phyloP scores from a whole-genome alignment of 345 rosid species.

The Eutrema heterophyllum region DNA sequence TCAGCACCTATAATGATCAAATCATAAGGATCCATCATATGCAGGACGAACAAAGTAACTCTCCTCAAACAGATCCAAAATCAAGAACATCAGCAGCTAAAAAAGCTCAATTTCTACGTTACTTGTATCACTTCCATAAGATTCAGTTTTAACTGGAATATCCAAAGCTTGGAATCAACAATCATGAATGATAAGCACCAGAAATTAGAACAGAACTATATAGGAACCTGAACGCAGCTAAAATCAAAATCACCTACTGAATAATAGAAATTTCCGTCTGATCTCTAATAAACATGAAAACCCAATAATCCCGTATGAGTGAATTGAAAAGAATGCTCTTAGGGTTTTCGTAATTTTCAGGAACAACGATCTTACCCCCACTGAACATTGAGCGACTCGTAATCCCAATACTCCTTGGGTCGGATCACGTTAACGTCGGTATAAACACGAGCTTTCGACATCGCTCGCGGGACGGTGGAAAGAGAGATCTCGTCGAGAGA shows the following conservation, averaged over 20 bases:
- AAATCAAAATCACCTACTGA: background rate
- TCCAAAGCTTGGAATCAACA: background rate
- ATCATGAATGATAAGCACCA: background rate
- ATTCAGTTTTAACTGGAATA: background rate
- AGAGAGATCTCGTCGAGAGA: slow-evolving; percentile 26
- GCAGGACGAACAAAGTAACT: background rate
- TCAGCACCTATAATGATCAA: background rate
- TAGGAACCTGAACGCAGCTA: background rate
- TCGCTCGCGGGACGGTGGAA: slow-evolving; percentile 29
- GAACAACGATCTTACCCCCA: slow-evolving; percentile 68
- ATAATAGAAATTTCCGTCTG: no score
- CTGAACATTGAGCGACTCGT: slow-evolving; percentile 71
- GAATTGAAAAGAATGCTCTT: background rate
- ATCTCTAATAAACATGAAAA: background rate
- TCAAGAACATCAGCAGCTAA: background rate
- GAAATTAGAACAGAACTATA: background rate
- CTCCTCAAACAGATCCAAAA: background rate
- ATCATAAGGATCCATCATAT: background rate
- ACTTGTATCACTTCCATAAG: background rate
- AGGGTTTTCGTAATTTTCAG: background rate
- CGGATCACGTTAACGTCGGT: slow-evolving; percentile 78
- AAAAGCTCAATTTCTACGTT: background rate
- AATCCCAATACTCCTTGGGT: slow-evolving; percentile 97
- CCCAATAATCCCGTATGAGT: background rate
- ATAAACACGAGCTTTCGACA: slow-evolving; percentile 94